Evolutionary conservation across 2,329 filamentous ascomycete species (phyloP), one percentile per base, ranked within the genome.

Genomic region (Sporothrix euskadiensis): DNA sequence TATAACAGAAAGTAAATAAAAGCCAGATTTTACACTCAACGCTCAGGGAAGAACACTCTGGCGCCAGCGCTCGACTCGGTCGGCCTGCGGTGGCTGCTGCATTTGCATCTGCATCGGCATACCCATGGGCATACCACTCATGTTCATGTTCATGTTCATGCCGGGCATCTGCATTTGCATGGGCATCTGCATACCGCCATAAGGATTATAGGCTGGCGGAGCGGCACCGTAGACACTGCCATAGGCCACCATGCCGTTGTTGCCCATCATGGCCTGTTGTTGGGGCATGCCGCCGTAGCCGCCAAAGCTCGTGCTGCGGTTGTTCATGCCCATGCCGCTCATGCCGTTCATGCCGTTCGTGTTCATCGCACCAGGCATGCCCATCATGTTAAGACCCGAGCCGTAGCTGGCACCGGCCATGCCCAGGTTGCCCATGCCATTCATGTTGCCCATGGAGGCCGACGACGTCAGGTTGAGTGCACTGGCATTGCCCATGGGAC

Each of bases 41-140:
- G 10, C 22, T 72, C 63, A 77, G 22, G 78, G 78, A 74, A 75
- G 71, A 14, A 82, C 78, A 19, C 78, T 74, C 75, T 81, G 80
- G 35, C 80, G 77, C 80, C 80, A 82, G 22, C 78, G 76, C 77
- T 82, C 80, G 12, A 82, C 80, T 69, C 76, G 79, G 65, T 81
- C 80, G 4, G 78, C 70, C 74, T 80, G 78, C 1, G 75, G 78
- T 65, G 75, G 78, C 66, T 69, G 71, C 57, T 75, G 77, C 14
- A 71, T 35, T 19, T 47, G 71, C 63, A 74, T 69, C 35, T 77
- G 78, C 75, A 77, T 73, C 12, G 69, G 75, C 74, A 75, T 74
- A 57, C 32, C 69, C 72, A 73, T 74, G n/a, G 71, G 61, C 74
- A 72, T 65, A 26, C 47, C 71, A 19, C 14, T 41, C 69, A 71